A percentile compares a stretch with the other conserved stretches of the same genome.
Evolutionary conservation across 805 yeast genomes (phyloP).

Genomic region (Danielozyma ontarioensis): DNA sequence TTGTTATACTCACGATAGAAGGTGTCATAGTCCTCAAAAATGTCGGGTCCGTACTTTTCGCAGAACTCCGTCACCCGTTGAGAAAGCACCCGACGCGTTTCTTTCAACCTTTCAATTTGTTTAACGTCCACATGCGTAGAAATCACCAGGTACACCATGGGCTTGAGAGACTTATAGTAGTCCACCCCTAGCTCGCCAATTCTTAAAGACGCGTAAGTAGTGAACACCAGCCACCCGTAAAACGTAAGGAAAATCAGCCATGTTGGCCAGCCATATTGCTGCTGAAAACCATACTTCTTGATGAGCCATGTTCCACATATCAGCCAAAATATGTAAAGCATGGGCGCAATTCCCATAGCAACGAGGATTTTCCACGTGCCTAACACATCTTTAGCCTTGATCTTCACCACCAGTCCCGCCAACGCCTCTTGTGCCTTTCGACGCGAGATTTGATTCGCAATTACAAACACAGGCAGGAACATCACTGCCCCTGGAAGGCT

Average conservation of each 20-base stretch:
- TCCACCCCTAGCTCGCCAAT: constrained; percentile 40
- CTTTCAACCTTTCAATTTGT: constrained; percentile 29
- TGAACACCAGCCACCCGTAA: constrained; percentile 32
- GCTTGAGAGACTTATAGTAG: constrained; percentile 34
- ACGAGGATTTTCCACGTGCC: constrained; percentile 97
- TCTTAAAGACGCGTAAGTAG: constrained; percentile 37
- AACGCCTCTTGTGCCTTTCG: constrained; percentile 74
- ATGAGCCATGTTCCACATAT: constrained; percentile 7
- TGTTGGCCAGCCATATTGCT: too few relatives aligned
- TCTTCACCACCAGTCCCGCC: constrained; percentile 82
- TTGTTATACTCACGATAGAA: constrained; percentile 23
- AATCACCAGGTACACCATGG: constrained; percentile 29
- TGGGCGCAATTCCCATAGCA: constrained; percentile 83
- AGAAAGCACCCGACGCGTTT: constrained; percentile 21
- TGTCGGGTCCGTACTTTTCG: constrained; percentile 30
- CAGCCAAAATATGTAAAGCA: constrained; percentile 61
- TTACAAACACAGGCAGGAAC: constrained; percentile 82
- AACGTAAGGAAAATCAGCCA: constrained; percentile 21
- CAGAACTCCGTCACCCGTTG: constrained; percentile 29
- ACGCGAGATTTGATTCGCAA: constrained; percentile 68
- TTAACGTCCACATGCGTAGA: constrained; percentile 21
- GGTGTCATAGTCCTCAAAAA: constrained; percentile 33
- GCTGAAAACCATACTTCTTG: constrained; percentile 7
- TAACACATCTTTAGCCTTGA: constrained; percentile 87
- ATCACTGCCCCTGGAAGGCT: constrained; percentile 86